Conservation (phyloP, 257 asterid species). For the Thymus quinquecostatus region DNA sequence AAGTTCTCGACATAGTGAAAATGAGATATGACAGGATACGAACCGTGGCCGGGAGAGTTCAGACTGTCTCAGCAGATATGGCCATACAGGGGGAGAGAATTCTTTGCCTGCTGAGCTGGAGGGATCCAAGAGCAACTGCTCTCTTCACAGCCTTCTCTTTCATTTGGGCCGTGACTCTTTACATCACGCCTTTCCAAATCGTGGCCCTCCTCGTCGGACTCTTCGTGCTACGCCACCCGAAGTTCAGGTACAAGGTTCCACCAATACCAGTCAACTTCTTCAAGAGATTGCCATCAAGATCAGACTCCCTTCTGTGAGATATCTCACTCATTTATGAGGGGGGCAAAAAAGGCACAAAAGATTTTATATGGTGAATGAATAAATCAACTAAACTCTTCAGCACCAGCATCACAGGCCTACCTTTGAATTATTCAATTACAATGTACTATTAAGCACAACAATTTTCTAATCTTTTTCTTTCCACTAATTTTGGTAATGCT, state of each 20-base stretch:
- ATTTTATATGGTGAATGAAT: slow-evolving; percentile 24
- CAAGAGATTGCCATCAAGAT: slow-evolving; percentile 88
- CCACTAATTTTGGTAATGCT: slow-evolving; percentile 20
- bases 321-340: slow-evolving; percentile 12
- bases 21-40: slow-evolving; percentile 77
- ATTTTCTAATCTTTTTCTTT: slow-evolving; percentile 24
- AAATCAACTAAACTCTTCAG: slow-evolving; percentile 32
- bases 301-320: slow-evolving; percentile 75
- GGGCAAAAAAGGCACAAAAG: neutral
- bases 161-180: slow-evolving; percentile 69
- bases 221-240: slow-evolving; percentile 77
- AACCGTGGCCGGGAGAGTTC: slow-evolving; percentile 79
- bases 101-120: slow-evolving; percentile 81
- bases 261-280: slow-evolving; percentile 86
- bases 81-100: slow-evolving; percentile 91
- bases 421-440: slow-evolving; percentile 8
- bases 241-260: slow-evolving; percentile 74
- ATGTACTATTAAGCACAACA: slow-evolving; percentile 36
- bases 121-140: slow-evolving; percentile 93
- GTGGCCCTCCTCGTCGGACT: slow-evolving; percentile 71
- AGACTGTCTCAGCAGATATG: slow-evolving; percentile 74
- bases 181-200: slow-evolving; percentile 76
- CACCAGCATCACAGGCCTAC: neutral
- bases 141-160: slow-evolving; percentile 61
- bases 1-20: slow-evolving; percentile 50